Base-by-base conservation (phyloP, 2,329 filamentous ascomycete genomes). In the Curvularia spicifera region DNA sequence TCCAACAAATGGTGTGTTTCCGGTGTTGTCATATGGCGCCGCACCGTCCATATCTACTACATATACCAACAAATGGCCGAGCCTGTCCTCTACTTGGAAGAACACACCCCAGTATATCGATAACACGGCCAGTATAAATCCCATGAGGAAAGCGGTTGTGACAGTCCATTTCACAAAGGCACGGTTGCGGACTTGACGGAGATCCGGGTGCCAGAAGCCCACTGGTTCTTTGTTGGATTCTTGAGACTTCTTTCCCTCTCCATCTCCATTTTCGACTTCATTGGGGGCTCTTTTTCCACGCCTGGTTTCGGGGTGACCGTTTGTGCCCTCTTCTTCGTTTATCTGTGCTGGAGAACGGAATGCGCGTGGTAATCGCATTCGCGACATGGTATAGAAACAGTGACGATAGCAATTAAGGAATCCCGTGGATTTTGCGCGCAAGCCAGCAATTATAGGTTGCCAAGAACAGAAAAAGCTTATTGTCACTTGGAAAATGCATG, bases 41-140 rank as follows among this genome's bases (percentile, higher is more conserved):
- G 80, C 79, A 4, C 83, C 83, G 68, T 90, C 87, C 62, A 89
- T 88, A 69, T 89, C 85, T 28, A 89, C 86, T 1, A 89, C 82
- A 59, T 84, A 82, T 8, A 89, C 78, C 3, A 78, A 2, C 74
- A 76, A 18, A 83, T 73, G 51, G 84, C 85, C 44, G 77, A 72
- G 40, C 24, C 71, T 62, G 5, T 66, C 64, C 10, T 86, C 78
- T 0, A 83, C 78, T 13, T 79, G 67, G 66, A 79, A 85, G 20
- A 89, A 81, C 0, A 83, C 82, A 0, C 77, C 86, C 86, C 86
- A 89, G 74, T 85, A 89, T 2, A 89, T 73, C 0, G 84, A 87
- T 0, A 89, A 70, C 4, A 87, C 78, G 10, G 64, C 76, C 5
- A 88, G 71, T 46, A 88, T 83, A 65, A 87, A 87, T 4, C 78